Conservation (phyloP, 129 eudicot species). For the Artemisia tridentata region DNA sequence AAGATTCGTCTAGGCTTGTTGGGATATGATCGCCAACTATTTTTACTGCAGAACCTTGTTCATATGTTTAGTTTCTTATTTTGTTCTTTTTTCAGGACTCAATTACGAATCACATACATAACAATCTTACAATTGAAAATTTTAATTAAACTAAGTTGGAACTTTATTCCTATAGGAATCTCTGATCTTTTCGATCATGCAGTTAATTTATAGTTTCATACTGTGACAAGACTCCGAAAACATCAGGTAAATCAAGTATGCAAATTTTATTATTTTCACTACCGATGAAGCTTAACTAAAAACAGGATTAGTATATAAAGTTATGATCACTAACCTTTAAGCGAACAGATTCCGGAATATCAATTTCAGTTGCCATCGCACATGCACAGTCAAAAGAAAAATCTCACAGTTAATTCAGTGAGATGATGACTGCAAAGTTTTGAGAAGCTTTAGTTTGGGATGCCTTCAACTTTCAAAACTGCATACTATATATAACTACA, state of each 20-base stretch:
- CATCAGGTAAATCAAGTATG: slow-evolving; percentile 9
- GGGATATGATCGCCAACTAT: slow-evolving; percentile 2
- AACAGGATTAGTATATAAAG: slow-evolving; percentile 3
- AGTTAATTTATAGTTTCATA: neutral
- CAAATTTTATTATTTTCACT: slow-evolving; percentile 4
- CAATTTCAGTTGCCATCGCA: slow-evolving; percentile 35
- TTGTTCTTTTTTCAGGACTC: neutral
- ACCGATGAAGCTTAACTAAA: slow-evolving; percentile 16
- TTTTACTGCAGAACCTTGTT: neutral
- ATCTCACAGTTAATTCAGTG: slow-evolving; percentile 28
- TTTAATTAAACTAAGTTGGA: neutral
- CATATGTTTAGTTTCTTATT: neutral
- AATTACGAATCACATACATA: slow-evolving; percentile 1
- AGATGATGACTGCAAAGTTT: slow-evolving; percentile 20
- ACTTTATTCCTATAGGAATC: neutral
- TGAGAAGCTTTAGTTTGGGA: slow-evolving; percentile 22
- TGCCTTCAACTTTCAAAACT: slow-evolving; percentile 34
- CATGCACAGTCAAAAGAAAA: slow-evolving; percentile 20
- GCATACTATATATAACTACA: slow-evolving; percentile 29
- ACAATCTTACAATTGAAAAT: slow-evolving; percentile 2
- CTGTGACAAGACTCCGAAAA: slow-evolving; percentile 15
- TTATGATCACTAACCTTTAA: slow-evolving; percentile 24
- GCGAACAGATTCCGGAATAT: slow-evolving; percentile 23
- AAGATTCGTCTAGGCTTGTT: neutral
- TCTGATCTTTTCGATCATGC: slow-evolving; percentile 17